These are phyloP conservation scores for Viola pubescens DNA, from an alignment of 441 rosid genomes.

Conservation along the genomic window DNA sequence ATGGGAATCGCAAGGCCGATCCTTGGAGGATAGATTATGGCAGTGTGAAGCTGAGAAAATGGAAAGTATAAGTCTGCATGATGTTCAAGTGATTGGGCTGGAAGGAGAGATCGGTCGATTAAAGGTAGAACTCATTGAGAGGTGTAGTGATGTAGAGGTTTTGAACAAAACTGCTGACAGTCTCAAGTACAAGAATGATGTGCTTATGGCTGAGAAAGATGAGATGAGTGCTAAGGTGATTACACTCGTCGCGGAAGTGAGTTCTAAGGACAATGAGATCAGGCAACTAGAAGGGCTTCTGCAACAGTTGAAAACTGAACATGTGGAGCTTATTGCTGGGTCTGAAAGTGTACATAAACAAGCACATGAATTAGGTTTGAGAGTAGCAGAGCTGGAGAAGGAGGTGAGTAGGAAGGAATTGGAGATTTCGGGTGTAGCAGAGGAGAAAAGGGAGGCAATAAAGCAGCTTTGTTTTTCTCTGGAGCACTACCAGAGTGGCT, in stretches of 20 bases:
- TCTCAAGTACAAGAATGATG: constrained; percentile 41
- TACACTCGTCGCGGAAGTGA: constrained; percentile 35
- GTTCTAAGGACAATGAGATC: constrained; percentile 31
- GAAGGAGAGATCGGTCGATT: constrained; percentile 33
- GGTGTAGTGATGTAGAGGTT: constrained; percentile 29
- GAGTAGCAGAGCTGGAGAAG: constrained; percentile 41
- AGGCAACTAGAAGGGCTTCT: constrained; percentile 36
- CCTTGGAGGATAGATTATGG: constrained; percentile 32
- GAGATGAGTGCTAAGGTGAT: constrained; percentile 39
- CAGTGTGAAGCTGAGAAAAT: constrained; percentile 32
- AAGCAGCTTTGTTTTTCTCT: constrained; percentile 77
- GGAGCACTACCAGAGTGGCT: constrained; percentile 72
- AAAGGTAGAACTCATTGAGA: constrained; percentile 35
- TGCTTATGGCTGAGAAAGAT: constrained; percentile 58
- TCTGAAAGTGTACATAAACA: constrained; percentile 24
- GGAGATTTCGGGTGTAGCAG: constrained; percentile 45
- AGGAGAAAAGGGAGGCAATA: constrained; percentile 77
- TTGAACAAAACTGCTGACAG: constrained; percentile 44
- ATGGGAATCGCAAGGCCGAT: constrained; percentile 24
- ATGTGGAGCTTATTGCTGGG: constrained; percentile 27
- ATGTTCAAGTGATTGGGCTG: constrained; percentile 18
- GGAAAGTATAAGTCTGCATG: constrained; percentile 27
- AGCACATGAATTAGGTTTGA: constrained; percentile 35
- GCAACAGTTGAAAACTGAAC: constrained; percentile 19
- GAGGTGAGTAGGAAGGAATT: constrained; percentile 45